Evolutionary conservation across 2,329 filamentous ascomycete genomes (phyloP).

Genomic region (Fusarium gaditjirri): DNA sequence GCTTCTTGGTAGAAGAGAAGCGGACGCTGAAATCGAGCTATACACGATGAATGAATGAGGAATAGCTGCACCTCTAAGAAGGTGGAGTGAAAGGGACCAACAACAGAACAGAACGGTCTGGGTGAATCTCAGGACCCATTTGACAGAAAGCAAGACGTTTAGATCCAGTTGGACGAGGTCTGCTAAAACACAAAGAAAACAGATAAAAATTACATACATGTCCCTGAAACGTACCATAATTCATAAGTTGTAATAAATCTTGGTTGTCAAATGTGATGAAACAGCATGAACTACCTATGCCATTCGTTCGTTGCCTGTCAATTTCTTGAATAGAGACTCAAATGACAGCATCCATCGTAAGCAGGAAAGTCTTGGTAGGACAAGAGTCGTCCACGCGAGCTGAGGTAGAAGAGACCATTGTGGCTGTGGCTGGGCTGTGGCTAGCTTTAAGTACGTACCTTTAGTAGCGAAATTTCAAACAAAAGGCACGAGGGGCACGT

Average conservation of each 20-base stretch:
- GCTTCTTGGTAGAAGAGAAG: constrained; percentile 24
- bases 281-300: neutral
- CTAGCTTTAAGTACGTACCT: neutral
- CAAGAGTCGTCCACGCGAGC: neutral
- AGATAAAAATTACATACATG: constrained; percentile 4
- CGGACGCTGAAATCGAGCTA: constrained; percentile 20
- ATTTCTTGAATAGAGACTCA: neutral
- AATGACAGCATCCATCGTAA: constrained; percentile 16
- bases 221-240: neutral
- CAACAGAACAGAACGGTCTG: constrained; percentile 4
- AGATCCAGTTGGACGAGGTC: constrained; percentile 18
- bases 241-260: neutral
- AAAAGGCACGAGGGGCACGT: constrained; percentile 26
- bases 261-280: neutral
- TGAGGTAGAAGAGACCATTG: neutral
- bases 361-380: constrained; percentile 1
- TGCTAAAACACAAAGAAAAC: constrained; percentile 7
- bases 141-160: constrained; percentile 16
- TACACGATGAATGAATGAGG: constrained; percentile 28
- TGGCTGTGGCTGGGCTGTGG: constrained; percentile 6
- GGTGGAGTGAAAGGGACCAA: constrained; percentile 21
- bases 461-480: neutral
- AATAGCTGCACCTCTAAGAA: constrained; percentile 27
- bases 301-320: neutral
- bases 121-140: constrained; percentile 11